Evolutionary conservation across 768 basidiomycete species (phyloP).

Genomic region (Strobilomyces dryophilus): DNA sequence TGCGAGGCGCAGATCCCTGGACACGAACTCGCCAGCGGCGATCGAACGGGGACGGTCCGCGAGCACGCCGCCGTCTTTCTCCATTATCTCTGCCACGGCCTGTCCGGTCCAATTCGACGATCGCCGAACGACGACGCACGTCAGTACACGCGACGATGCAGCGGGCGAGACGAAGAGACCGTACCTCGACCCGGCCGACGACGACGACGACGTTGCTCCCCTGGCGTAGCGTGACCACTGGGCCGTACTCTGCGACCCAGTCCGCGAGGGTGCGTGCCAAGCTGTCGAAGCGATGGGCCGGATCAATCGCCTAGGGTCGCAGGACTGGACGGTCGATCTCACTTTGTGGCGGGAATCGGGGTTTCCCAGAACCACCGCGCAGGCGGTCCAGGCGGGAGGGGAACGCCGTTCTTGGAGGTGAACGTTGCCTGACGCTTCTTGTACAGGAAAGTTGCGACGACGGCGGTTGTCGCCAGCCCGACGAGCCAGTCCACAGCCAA

Average conservation of each 20-base stretch:
- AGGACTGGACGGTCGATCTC: not conserved
- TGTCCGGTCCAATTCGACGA: conserved; percentile 22
- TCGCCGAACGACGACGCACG: not conserved
- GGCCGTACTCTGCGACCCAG: conserved; percentile 55
- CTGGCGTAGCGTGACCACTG: conserved; percentile 50
- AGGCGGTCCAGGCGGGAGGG: conserved; percentile 26
- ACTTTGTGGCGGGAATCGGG: conserved; percentile 18
- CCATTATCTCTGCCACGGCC: conserved; percentile 56
- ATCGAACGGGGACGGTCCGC: conserved; percentile 49
- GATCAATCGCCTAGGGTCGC: not conserved
- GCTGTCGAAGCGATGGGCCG: not conserved
- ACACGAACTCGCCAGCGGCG: conserved; percentile 49
- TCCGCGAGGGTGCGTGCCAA: conserved; percentile 38
- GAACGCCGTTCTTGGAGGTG: conserved; percentile 2
- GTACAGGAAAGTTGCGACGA: not conserved
- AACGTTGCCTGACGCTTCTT: not conserved
- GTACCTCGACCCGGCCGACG: conserved; percentile 21
- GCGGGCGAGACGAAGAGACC: not conserved
- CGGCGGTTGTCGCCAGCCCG: not conserved
- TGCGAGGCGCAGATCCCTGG: conserved; percentile 47
- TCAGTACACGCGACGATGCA: not conserved
- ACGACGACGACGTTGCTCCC: conserved; percentile 30
- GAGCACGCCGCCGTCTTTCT: conserved; percentile 48
- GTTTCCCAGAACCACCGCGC: conserved; percentile 24
- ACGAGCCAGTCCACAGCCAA: not conserved